Base-by-base conservation (phyloP, 805 yeast species). In the Cyberlindnera mrakii region DNA sequence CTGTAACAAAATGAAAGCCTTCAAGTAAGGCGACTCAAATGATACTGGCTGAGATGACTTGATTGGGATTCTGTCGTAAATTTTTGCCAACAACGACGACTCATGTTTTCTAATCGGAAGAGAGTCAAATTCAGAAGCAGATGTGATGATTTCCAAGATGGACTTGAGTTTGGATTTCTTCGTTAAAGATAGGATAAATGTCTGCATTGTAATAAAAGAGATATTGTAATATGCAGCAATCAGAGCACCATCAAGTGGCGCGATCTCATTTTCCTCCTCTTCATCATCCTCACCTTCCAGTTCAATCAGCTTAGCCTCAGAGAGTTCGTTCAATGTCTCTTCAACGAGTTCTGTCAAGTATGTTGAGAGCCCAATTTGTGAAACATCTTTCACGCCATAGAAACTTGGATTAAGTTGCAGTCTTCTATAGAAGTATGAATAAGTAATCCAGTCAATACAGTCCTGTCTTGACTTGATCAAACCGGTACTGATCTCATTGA, bases 361-460 rank as follows among this genome's bases (percentile, higher is more conserved):
- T 42, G 84, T 90, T 2, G 95, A 87, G 6, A 91, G 60, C 0
- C 95, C 95, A 27, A 73, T 62, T 35, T 78, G 78, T 1, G 85
- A 66, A 3, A 72, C 68, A 47, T 82, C 85, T 33, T 68, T 68
- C 7, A 87, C 74, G n/a, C 89, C 96, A 57, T 93, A 93, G 58
- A 75, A 93, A 45, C 93, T 79, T 4, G 99, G 97, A 59, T 93
- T 93, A 30, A 76, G 71, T 43, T 79, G 83, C 17, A 93, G 59
- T 40, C 98, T 70, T 49, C 95, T 71, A 63, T 87, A 93, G 55
- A 90, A 85, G 52, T 80, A 85, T 0, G 96, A 75, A 58, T 76
- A 86, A 0, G 96, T 85, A 30, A 93, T 57, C 95, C 96, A 88
- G 55, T 91, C 96, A 46, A 93, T 77, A 53, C 95, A 86, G 51